Percentiles rank a stretch among this genome's conserved stretches.
These are phyloP conservation scores for Exophiala aquamarina DNA, from an alignment of 2,329 filamentous ascomycete genomes.

Conservation along the genomic window DNA sequence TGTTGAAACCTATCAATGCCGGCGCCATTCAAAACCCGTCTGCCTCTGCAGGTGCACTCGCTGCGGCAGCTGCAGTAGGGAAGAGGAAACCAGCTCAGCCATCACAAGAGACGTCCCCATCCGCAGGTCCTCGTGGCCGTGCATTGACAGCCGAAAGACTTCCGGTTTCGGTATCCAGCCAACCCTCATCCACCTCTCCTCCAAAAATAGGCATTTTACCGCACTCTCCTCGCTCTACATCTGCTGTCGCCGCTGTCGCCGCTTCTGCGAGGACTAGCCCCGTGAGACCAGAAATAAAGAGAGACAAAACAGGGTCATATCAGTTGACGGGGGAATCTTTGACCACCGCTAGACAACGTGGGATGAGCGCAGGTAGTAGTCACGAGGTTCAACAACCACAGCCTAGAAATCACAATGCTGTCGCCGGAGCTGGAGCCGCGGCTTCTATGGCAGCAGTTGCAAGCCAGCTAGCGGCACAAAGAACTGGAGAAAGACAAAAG, in stretches of 20 bases:
- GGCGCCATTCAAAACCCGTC: conserved; percentile 20
- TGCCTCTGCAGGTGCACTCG: conserved; percentile 23
- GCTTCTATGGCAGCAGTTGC: conserved; percentile 17
- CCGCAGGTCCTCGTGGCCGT: conserved; percentile 14
- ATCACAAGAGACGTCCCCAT: not conserved
- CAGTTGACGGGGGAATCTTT: conserved; percentile 8
- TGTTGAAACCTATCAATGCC: conserved; percentile 13
- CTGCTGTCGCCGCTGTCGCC: conserved; percentile 22
- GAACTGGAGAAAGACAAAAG: conserved; percentile 12
- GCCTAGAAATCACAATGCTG: conserved; percentile 17
- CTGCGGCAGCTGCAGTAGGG: conserved; percentile 18
- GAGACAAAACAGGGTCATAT: conserved; percentile 13
- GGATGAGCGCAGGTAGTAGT: conserved; percentile 19
- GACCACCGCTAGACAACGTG: conserved; percentile 9
- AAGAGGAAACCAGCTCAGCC: conserved; percentile 14
- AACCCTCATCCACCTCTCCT: conserved; percentile 15
- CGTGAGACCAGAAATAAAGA: conserved; percentile 14
- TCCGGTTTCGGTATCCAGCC: conserved; percentile 7
- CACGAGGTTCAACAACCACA: conserved; percentile 8
- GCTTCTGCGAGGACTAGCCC: conserved; percentile 25
- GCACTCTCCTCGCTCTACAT: conserved; percentile 20
- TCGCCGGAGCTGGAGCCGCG: conserved; percentile 18
- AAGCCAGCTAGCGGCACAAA: conserved; percentile 3
- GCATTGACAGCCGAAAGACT: conserved; percentile 8
- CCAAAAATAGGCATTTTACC: conserved; percentile 9